Conservation (phyloP, 202 grass and related monocot species). For the Setaria italica region DNA sequence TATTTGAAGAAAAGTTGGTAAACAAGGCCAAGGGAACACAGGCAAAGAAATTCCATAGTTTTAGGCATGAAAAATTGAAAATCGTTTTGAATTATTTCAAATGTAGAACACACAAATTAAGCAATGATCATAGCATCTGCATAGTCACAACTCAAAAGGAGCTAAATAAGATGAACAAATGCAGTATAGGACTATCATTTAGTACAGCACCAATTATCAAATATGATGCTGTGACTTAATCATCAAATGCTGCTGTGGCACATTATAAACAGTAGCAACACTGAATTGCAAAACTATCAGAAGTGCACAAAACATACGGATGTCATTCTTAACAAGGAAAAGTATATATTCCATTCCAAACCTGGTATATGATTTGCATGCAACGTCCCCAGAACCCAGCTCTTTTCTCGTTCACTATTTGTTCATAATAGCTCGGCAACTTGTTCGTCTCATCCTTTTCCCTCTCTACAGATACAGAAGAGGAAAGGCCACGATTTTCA, state of each 20-base stretch:
- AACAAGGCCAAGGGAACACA: neutral
- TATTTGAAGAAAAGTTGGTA: conserved; percentile 14
- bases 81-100: conserved; percentile 4
- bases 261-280: conserved; percentile 14
- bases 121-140: neutral
- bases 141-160: neutral
- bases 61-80: neutral
- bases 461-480: conserved; percentile 41
- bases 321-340: conserved; percentile 8
- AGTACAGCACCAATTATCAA: conserved; percentile 26
- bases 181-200: neutral
- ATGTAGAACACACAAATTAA: neutral
- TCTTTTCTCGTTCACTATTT: conserved; percentile 68
- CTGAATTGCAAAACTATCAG: neutral
- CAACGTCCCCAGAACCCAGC: conserved; percentile 69
- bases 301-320: conserved; percentile 6
- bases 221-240: conserved; percentile 3
- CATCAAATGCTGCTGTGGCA: conserved; percentile 6
- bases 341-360: conserved; percentile 21
- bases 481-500: conserved; percentile 51
- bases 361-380: conserved; percentile 92
- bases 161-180: neutral
- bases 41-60: neutral
- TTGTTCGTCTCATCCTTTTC: conserved; percentile 42
- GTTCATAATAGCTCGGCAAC: conserved; percentile 47